These are phyloP conservation scores for Plantago major DNA, from an alignment of 257 asterid species.

Conservation along the genomic window DNA sequence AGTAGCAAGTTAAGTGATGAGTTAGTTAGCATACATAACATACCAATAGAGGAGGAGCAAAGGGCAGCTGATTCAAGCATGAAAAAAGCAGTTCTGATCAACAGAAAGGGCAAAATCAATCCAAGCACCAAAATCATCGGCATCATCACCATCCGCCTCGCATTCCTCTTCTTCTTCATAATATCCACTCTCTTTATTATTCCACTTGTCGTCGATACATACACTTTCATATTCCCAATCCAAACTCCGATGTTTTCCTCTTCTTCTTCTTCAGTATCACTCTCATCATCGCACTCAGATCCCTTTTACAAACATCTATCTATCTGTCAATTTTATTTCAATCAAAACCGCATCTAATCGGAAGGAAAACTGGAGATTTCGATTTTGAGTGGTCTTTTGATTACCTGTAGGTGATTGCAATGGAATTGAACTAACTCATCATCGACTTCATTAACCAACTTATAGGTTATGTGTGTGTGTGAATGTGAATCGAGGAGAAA, in stretches of 20 bases:
- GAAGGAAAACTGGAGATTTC: not conserved
- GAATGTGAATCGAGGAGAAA: not conserved
- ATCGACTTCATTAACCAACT: too few species aligned
- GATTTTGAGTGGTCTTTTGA: not conserved
- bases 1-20: too few species aligned
- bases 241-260: conserved; percentile 12
- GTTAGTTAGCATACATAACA: too few species aligned
- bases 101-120: conserved; percentile 49
- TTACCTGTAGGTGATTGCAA: not conserved
- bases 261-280: conserved; percentile 23
- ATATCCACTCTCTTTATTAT: conserved; percentile 24
- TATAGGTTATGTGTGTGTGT: not conserved
- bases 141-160: conserved; percentile 47
- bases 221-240: conserved; percentile 35
- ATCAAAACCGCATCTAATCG: too few species aligned
- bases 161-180: conserved; percentile 39
- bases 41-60: conserved; percentile 65
- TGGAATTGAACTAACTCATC: not conserved
- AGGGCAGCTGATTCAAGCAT: conserved; percentile 62
- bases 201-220: conserved; percentile 30
- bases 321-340: too few species aligned
- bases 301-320: too few species aligned
- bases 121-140: conserved; percentile 43
- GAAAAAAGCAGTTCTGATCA: conserved; percentile 54
- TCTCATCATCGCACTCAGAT: conserved; percentile 19